Evolutionary conservation across 768 basidiomycete genomes (phyloP), one percentile per base, ranked within the genome.

Genomic region (Lentinula lateritia): DNA sequence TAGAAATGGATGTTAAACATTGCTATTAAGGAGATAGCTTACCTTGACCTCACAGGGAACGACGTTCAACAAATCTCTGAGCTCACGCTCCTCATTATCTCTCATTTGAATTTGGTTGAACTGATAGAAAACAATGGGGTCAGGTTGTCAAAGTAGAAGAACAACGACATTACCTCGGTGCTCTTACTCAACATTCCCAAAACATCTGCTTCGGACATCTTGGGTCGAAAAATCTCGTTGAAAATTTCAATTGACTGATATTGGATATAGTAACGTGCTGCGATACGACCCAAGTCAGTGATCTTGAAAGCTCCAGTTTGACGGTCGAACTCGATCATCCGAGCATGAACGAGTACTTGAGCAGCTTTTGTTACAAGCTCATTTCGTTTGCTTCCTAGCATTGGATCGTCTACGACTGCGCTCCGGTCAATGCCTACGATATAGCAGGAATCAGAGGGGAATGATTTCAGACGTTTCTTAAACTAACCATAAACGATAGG

Each of bases 31-130:
- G 55, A 50, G 48, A 34, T 12, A 20, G 4, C 52, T 70, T 63
- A 92, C 93, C 78, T 85, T 85, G 34, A 95, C 90, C 58, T 86
- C 85, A 71, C 95, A 95, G 0, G 93, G 95, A 61, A 87, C 77
- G 32, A 75, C 75, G 59, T 84, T 80, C 76, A 86, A 80, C 58
- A 98, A 72, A 50, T 76, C 72, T 65, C 90, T 84, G 5, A 99
- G 79, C 70, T 99, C 97, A 60, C 88, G 80, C 35, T 87, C 74
- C 72, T 99, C 97, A 32, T 88, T 87, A 69, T 98, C 96, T 53
- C 97, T 85, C 2, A 96, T 77, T 78, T 96, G 93, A 54, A 99
- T 87, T 77, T 99, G 97, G 62, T 94, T 85, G 67, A 98, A 98
- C 92, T 97, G 65, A 13, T n/a, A 13, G 61, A 18, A 32, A 38